phyloP scores from a whole-genome alignment of 1,139 yeast genomes.

The Saccharomyces hybrid region DNA sequence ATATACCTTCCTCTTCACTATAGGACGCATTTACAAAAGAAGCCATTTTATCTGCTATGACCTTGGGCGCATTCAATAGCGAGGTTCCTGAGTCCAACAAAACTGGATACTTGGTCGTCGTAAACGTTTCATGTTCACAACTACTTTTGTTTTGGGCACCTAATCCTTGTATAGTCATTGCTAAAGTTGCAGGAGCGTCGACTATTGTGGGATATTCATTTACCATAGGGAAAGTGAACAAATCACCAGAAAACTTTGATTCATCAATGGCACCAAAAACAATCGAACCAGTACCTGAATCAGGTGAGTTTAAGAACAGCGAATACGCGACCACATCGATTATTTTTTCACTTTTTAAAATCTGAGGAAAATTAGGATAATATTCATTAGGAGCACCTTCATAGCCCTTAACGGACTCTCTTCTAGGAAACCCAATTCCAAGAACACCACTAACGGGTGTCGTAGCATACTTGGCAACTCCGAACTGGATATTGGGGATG shows the following conservation, averaged over 20 bases:
- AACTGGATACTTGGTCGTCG: constrained; percentile 36
- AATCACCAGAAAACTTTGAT: constrained; percentile 39
- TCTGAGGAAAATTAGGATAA: constrained; percentile 53
- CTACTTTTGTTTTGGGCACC: constrained; percentile 32
- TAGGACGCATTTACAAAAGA: constrained; percentile 35
- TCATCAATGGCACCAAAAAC: constrained; percentile 53
- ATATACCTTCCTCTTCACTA: constrained; percentile 33
- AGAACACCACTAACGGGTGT: constrained; percentile 23
- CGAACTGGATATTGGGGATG: constrained; percentile 21
- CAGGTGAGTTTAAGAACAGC: constrained; percentile 37
- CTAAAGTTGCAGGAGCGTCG: constrained; percentile 35
- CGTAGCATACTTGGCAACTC: constrained; percentile 20
- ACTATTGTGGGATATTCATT: constrained; percentile 30
- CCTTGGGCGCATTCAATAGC: constrained; percentile 44
- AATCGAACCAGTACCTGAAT: constrained; percentile 37
- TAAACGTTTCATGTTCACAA: constrained; percentile 24
- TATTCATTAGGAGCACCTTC: constrained; percentile 22
- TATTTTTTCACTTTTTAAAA: constrained; percentile 44
- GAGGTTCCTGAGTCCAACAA: constrained; percentile 68
- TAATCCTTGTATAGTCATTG: constrained; percentile 40
- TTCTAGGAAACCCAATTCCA: constrained; percentile 25
- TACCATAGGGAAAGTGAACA: constrained; percentile 40
- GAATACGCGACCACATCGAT: constrained; percentile 50
- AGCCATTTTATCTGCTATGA: constrained; percentile 38
- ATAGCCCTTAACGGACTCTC: constrained; percentile 22